These are phyloP conservation scores for Lentinus tigrinus DNA, from an alignment of 768 basidiomycete genomes.

Conservation along the genomic window DNA sequence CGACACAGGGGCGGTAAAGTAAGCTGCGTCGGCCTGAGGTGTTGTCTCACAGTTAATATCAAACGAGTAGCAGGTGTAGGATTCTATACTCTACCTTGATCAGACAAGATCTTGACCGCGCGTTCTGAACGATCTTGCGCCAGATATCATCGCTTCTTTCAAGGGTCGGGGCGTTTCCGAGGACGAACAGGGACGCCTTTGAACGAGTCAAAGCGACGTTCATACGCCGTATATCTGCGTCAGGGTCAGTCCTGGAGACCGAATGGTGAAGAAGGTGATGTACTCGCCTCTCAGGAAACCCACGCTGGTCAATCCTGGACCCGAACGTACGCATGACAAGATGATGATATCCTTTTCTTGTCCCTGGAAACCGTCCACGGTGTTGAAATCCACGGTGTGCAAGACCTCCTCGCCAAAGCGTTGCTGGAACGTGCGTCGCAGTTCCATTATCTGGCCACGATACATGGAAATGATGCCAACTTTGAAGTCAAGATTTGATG, in stretches of 20 bases:
- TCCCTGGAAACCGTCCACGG: conserved; percentile 98
- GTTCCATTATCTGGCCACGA: conserved; percentile 79
- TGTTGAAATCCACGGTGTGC: conserved; percentile 85
- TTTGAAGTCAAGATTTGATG: conserved; percentile 50
- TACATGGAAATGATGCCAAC: conserved; percentile 91
- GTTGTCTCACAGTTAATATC: not conserved
- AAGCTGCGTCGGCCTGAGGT: conserved; percentile 10
- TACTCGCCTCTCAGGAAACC: conserved; percentile 82
- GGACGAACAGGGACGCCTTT: conserved; percentile 88
- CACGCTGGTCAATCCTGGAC: conserved; percentile 75
- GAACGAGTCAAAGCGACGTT: conserved; percentile 99
- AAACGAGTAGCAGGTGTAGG: not conserved
- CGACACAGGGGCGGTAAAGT: conserved; percentile 14
- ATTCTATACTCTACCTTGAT: conserved; percentile 50
- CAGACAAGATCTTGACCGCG: conserved; percentile 60
- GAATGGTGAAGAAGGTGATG: not conserved
- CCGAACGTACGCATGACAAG: conserved; percentile 92
- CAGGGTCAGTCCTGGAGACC: not conserved
- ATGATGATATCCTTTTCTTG: conserved; percentile 99
- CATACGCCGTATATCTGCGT: conserved; percentile 79
- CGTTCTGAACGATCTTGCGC: conserved; percentile 76
- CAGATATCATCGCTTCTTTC: conserved; percentile 82
- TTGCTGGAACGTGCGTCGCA: conserved; percentile 65
- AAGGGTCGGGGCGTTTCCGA: conserved; percentile 88
- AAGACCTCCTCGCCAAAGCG: conserved; percentile 73